These are phyloP conservation scores for Agapanthus africanus DNA, from an alignment of 106 monocot species.

Conservation along the genomic window DNA sequence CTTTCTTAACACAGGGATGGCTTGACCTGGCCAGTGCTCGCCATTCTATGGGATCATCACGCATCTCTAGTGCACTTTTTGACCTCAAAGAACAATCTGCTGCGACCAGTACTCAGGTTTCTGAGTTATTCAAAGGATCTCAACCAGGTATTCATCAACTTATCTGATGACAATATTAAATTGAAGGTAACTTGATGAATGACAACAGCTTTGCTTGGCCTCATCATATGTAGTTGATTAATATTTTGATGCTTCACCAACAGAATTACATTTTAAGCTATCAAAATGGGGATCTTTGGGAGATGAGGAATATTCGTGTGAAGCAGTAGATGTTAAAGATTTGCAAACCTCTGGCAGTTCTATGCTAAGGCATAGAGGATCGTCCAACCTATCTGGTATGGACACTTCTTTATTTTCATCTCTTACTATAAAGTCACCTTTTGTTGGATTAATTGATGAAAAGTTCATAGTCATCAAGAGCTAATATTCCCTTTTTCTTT, in stretches of 20 bases:
- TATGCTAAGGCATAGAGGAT: slow-evolving; percentile 35
- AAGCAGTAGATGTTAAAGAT: slow-evolving; percentile 5
- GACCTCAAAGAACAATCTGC: slow-evolving; percentile 68
- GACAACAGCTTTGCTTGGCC: no score
- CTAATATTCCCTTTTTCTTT: slow-evolving; percentile 9
- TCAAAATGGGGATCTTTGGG: slow-evolving; percentile 41
- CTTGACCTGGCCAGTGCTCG: slow-evolving; percentile 86
- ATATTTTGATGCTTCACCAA: neutral
- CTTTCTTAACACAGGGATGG: slow-evolving; percentile 72
- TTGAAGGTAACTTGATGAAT: no score
- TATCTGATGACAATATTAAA: neutral
- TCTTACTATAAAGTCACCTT: neutral
- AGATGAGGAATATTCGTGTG: slow-evolving; percentile 14
- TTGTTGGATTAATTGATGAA: neutral
- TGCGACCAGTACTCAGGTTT: slow-evolving; percentile 45
- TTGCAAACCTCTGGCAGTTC: slow-evolving; percentile 15
- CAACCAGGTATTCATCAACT: slow-evolving; percentile 16
- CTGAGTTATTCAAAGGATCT: slow-evolving; percentile 14
- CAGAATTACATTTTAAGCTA: slow-evolving; percentile 43
- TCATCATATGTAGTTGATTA: neutral
- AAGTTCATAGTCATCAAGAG: neutral
- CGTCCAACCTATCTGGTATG: slow-evolving; percentile 25
- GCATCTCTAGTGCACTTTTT: slow-evolving; percentile 50
- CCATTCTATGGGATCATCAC: slow-evolving; percentile 82
- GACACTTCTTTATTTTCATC: neutral